Evolutionary conservation across 495 filamentous ascomycete species (phyloP), one percentile per base, ranked within the genome.

Genomic region (Thozetella sp.): DNA sequence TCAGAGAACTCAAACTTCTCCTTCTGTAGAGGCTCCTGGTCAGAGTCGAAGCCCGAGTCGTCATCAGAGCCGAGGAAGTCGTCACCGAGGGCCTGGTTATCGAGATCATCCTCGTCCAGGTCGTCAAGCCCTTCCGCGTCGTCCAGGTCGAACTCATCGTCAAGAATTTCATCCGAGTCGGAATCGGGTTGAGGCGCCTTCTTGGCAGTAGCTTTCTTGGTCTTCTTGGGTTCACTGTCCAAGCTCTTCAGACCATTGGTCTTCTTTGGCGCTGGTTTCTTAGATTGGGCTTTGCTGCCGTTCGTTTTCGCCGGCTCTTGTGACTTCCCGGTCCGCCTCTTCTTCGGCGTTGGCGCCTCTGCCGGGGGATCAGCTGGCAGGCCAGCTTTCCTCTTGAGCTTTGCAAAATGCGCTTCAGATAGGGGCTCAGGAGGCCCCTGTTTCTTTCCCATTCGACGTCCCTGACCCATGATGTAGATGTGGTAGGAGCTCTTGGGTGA

Each of bases 361-460:
- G 68, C 66, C 27, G 72, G 70, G 23, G 67, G 53, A 50, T 83
- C 73, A 54, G 76, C 76, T 22, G 77, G 76, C 30, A 85, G 76
- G 25, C 80, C 85, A 40, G 83, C 85, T 75, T 96, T 96, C 69
- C 91, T 81, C 81, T 97, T 91, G 57, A 88, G 70, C 54, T 86
- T 86, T 27, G 87, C 82, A 60, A 90, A 86, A 66, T 89, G 89
- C 24, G 85, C 87, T 72, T 97, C 93, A 64, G 94, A 89, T 58
- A 97, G 84, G 25, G 87, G 83, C 58, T 87, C 83, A 26, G 96
- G 96, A 60, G 90, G 84, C 34, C 92, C 96, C 80, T 99, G 95
- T 77, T 98, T 97, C 72, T 90, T 88, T 48, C 43, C 43, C 89
- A 97, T 94, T 62, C 95, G 93, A 67, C 93, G 91, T 62, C 92